Conservation (phyloP, 2,329 filamentous ascomycete genomes). For the Xylariaceae sp. region DNA sequence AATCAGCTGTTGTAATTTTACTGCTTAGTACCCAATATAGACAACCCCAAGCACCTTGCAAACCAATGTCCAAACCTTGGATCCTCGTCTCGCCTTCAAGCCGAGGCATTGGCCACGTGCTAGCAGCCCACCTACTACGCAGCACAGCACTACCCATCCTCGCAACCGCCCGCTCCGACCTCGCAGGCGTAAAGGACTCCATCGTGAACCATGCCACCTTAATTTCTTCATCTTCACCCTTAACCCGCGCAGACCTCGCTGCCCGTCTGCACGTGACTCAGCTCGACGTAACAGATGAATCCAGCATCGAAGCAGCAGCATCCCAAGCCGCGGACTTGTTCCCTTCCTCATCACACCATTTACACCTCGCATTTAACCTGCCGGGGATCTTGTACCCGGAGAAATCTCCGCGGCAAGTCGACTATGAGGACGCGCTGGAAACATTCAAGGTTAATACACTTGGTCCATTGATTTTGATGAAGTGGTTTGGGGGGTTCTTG, state of each 20-base stretch:
- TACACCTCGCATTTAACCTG: constrained; percentile 66
- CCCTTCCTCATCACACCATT: constrained; percentile 47
- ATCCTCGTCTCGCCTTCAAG: constrained; percentile 45
- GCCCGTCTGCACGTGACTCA: constrained; percentile 38
- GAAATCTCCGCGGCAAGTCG: constrained; percentile 63
- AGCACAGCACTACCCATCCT: constrained; percentile 47
- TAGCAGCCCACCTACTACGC: constrained; percentile 46
- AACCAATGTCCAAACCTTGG: constrained; percentile 49
- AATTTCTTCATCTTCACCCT: constrained; percentile 32
- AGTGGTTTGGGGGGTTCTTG: constrained; percentile 68
- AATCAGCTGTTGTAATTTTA: constrained; percentile 8
- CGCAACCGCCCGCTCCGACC: constrained; percentile 39
- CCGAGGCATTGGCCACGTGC: constrained; percentile 46
- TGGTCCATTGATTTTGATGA: constrained; percentile 71
- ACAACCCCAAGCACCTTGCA: neutral
- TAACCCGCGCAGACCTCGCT: constrained; percentile 21
- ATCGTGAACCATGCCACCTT: constrained; percentile 24
- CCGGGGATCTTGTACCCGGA: constrained; percentile 72
- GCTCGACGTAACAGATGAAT: constrained; percentile 55
- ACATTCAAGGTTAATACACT: constrained; percentile 72
- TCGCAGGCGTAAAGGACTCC: constrained; percentile 32
- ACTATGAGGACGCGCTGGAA: constrained; percentile 56
- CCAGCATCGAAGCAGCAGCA: constrained; percentile 56
- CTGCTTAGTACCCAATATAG: no score
- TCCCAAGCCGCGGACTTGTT: constrained; percentile 49